Evolutionary conservation across 768 basidiomycete genomes (phyloP), one percentile per base, ranked within the genome.

Genomic region (Rhizopogon vinicolor): DNA sequence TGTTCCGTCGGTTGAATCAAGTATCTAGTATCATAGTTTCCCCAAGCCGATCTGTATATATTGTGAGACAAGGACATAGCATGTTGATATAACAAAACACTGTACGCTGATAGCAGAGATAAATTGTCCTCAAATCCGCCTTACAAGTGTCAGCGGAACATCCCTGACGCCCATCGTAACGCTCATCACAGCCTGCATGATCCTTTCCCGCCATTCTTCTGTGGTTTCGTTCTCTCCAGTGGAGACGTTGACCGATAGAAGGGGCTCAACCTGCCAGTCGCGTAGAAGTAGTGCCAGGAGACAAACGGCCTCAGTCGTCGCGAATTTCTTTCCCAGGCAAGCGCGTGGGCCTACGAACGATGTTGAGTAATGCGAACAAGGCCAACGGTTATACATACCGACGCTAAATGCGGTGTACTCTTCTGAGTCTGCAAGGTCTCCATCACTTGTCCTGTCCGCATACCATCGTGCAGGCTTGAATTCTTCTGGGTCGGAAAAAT

Each of bases 321-420:
- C 80, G 59, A 86, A 85, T 57, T 75, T 80, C 29, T 79, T 70
- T 5, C 83, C 84, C 13, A 84, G 66, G 57, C 84, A 86, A 13
- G 65, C 61, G 14, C 82, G 75, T 31, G 81, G 80, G 46, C 79
- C 79, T 75, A 56, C 28, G 57, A 14, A 44, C 60, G 39, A 55
- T 44, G 8, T 10, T n/a, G 41, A 55, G 5, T 39, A 8, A 3
- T 13, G 43, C 19, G 14, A 48, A 31, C 31, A 5, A 16, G 13
- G 7, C 41, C 12, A 14, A 12, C 31, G 5, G 18, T 40, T 3
- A 37, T 31, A 55, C 54, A 41, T 44, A 68, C 66, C 65, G 22
- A 63, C 48, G 31, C 64, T 63, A 39, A 66, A 68, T 10, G 61
- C 61, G 0, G 65, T 66, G 50, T 54, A 63, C 41, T 61, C 65